Percentiles rank a stretch among this genome's conserved stretches.
phyloP scores from a whole-genome alignment of 768 basidiomycete species.

The Neoboletus magnificus region DNA sequence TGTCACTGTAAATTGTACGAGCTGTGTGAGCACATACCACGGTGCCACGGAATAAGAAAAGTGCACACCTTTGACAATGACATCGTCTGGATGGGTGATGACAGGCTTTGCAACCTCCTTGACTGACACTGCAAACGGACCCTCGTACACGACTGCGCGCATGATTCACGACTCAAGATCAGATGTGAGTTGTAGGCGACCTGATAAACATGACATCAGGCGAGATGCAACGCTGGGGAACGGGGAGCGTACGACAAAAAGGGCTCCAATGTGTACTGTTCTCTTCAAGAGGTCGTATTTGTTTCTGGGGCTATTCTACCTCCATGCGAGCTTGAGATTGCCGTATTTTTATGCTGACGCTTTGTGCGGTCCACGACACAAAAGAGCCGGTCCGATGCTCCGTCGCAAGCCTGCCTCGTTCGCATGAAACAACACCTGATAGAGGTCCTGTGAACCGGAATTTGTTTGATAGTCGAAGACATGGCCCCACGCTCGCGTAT shows the following conservation, averaged over 20 bases:
- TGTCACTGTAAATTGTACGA: not conserved
- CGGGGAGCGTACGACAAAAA: not conserved
- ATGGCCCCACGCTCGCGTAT: not conserved
- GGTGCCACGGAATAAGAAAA: too few relatives aligned
- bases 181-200: not conserved
- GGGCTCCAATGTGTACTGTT: not conserved
- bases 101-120: conserved; percentile 2
- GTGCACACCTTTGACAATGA: conserved; percentile 3
- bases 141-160: conserved; percentile 4
- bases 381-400: not conserved
- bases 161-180: not conserved
- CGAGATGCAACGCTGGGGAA: not conserved
- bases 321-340: not conserved
- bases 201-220: not conserved
- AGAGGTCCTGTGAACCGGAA: not conserved
- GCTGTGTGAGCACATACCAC: not conserved
- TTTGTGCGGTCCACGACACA: not conserved
- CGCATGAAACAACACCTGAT: not conserved
- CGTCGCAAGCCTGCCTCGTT: not conserved
- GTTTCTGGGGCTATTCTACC: not conserved
- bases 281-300: not conserved
- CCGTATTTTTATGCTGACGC: not conserved
- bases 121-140: not conserved
- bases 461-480: not conserved
- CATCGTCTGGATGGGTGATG: conserved; percentile 2